These are phyloP conservation scores for Diophrys sp. DNA, from an alignment of 73 alveolate genomes.

Conservation along the genomic window DNA sequence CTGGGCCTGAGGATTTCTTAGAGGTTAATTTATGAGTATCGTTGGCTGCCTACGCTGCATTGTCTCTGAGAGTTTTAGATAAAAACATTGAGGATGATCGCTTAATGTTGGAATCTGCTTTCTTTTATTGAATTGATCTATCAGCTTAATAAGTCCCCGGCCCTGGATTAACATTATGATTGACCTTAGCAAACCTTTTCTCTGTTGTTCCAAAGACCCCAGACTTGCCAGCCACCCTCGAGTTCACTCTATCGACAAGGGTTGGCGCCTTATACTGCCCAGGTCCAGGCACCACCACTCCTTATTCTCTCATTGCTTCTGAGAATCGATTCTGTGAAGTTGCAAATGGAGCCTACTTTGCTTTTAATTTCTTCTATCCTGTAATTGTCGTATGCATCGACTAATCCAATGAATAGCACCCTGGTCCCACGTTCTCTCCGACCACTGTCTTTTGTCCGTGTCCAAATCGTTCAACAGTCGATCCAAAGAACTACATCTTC, in stretches of 20 bases:
- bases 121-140: slow-evolving; percentile 27
- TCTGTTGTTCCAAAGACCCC: slow-evolving; percentile 72
- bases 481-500: slow-evolving; percentile 64
- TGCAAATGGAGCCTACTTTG: not conserved
- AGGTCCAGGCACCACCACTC: slow-evolving; percentile 37
- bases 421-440: slow-evolving; percentile 12
- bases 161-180: slow-evolving; percentile 55
- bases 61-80: slow-evolving; percentile 36
- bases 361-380: not conserved
- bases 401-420: not conserved
- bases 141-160: slow-evolving; percentile 71
- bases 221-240: slow-evolving; percentile 25
- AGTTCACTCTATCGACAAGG: slow-evolving; percentile 15
- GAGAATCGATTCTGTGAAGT: slow-evolving; percentile 18
- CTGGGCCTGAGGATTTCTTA: slow-evolving; percentile 23
- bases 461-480: slow-evolving; percentile 69
- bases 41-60: not conserved
- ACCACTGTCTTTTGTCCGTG: no score
- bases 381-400: not conserved
- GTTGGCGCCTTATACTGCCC: slow-evolving; percentile 25
- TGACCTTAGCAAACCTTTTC: slow-evolving; percentile 51
- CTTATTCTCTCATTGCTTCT: not conserved
- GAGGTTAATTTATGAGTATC: slow-evolving; percentile 21
- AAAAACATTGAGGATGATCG: slow-evolving; percentile 57
- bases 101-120: slow-evolving; percentile 41